Conservation (phyloP, 2,329 filamentous ascomycete species). For the Pseudogymnoascus sp. region DNA sequence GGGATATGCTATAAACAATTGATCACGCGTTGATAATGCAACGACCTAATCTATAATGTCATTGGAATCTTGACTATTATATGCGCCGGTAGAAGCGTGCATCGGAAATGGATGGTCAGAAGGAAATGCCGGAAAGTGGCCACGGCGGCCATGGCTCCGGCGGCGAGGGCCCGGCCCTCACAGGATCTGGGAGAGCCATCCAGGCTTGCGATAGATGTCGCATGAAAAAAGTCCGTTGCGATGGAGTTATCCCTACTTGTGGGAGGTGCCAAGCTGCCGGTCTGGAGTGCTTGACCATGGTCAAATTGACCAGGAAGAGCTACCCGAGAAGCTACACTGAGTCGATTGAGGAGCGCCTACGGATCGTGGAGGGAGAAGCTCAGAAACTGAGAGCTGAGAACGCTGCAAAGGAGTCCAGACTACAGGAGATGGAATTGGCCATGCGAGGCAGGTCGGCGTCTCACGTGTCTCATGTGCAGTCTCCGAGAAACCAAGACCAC, state of each 20-base stretch:
- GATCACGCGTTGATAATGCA: not conserved
- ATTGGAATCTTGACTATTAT: not conserved
- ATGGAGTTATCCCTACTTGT: conserved; percentile 15
- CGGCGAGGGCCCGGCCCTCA: conserved; percentile 10
- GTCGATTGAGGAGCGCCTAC: conserved; percentile 16
- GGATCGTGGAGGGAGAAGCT: conserved; percentile 15
- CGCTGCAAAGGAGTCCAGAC: conserved; percentile 13
- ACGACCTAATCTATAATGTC: not conserved
- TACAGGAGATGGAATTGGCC: conserved; percentile 14
- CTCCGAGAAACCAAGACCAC: not conserved
- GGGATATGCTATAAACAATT: not conserved
- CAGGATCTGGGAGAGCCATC: conserved; percentile 13
- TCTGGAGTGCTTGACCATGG: conserved; percentile 15
- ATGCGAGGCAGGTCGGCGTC: not conserved
- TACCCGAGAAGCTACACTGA: conserved; percentile 17
- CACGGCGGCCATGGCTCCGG: not conserved
- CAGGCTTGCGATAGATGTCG: conserved; percentile 16
- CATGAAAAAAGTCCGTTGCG: conserved; percentile 15
- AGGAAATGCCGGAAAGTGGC: not conserved
- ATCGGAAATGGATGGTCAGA: not conserved
- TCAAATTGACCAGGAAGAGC: conserved; percentile 16
- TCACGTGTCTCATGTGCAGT: conserved; percentile 1
- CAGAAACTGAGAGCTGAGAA: conserved; percentile 13
- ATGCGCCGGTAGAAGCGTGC: not conserved
- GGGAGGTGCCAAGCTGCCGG: conserved; percentile 14